Conservation (phyloP, 1,139 yeast species). For the Debaryomyces fabryi region DNA sequence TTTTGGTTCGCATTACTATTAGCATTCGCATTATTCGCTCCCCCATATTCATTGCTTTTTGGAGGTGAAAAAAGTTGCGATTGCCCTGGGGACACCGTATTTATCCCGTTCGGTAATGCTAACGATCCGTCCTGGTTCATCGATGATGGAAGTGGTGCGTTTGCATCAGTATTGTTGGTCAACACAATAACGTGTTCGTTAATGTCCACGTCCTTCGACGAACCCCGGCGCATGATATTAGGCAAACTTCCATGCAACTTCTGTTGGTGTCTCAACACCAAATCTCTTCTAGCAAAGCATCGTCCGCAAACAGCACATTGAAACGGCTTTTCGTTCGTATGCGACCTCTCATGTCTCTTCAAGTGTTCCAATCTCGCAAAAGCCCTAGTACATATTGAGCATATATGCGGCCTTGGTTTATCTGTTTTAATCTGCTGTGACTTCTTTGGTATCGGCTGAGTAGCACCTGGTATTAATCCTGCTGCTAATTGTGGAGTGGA, state of each 20-base stretch:
- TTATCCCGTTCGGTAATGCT: neutral
- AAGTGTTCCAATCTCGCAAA: slow-evolving; percentile 94
- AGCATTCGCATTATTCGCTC: neutral
- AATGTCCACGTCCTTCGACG: slow-evolving; percentile 20
- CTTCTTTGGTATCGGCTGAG: slow-evolving; percentile 83
- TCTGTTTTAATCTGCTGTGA: slow-evolving; percentile 83
- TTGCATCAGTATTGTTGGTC: slow-evolving; percentile 46
- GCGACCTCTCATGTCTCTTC: slow-evolving; percentile 91
- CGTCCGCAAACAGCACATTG: slow-evolving; percentile 56
- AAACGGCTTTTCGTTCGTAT: slow-evolving; percentile 95
- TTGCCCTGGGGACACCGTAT: slow-evolving; percentile 12
- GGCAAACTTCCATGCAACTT: slow-evolving; percentile 37
- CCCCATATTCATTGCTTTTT: slow-evolving; percentile 15
- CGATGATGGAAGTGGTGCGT: slow-evolving; percentile 43
- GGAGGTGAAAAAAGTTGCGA: slow-evolving; percentile 23
- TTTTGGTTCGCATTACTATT: neutral
- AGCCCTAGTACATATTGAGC: slow-evolving; percentile 92
- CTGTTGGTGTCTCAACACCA: slow-evolving; percentile 52
- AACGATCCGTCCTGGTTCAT: slow-evolving; percentile 3
- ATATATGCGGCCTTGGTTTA: slow-evolving; percentile 89
- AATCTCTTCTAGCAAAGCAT: slow-evolving; percentile 52
- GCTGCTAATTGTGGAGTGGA: neutral
- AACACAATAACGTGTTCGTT: slow-evolving; percentile 48
- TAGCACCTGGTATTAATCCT: slow-evolving; percentile 8
- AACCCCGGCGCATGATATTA: slow-evolving; percentile 23